A percentile compares a stretch with the other conserved stretches of the same genome.
These are phyloP conservation scores for Microbotryum intermedium DNA, from an alignment of 1,284 basidiomycete species.

Conservation along the genomic window DNA sequence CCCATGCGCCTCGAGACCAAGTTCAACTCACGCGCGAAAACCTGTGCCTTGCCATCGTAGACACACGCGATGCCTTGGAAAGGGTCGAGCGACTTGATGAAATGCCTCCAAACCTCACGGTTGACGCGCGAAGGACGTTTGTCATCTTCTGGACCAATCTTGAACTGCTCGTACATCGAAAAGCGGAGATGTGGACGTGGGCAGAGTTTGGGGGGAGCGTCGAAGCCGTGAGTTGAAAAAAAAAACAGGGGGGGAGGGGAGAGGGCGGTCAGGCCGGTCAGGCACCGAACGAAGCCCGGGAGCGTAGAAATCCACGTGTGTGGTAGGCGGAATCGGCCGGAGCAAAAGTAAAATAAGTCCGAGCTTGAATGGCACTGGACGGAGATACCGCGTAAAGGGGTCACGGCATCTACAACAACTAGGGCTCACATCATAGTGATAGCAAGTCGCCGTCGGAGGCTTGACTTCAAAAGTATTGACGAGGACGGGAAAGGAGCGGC, in stretches of 20 bases:
- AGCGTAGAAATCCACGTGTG: not conserved
- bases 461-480: slow-evolving; percentile 12
- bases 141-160: not conserved
- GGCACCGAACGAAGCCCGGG: not conserved
- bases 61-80: not conserved
- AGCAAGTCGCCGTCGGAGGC: not conserved
- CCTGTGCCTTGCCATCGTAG: not conserved
- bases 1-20: too few species aligned
- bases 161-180: not conserved
- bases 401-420: too few species aligned
- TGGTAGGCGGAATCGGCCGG: too few species aligned
- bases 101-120: slow-evolving; percentile 1
- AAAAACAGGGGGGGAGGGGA: too few species aligned
- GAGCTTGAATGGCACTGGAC: too few species aligned
- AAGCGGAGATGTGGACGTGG: too few species aligned
- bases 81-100: not conserved
- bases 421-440: slow-evolving; percentile 9
- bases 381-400: too few species aligned
- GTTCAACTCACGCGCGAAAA: slow-evolving; percentile 3
- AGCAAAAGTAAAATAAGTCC: too few species aligned
- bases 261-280: too few species aligned
- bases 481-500: not conserved
- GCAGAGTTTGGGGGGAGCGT: too few species aligned
- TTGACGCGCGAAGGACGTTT: not conserved
- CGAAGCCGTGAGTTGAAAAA: too few species aligned